Evolutionary conservation across 345 rosid species (phyloP).

Genomic region (Ceriops tagal): DNA sequence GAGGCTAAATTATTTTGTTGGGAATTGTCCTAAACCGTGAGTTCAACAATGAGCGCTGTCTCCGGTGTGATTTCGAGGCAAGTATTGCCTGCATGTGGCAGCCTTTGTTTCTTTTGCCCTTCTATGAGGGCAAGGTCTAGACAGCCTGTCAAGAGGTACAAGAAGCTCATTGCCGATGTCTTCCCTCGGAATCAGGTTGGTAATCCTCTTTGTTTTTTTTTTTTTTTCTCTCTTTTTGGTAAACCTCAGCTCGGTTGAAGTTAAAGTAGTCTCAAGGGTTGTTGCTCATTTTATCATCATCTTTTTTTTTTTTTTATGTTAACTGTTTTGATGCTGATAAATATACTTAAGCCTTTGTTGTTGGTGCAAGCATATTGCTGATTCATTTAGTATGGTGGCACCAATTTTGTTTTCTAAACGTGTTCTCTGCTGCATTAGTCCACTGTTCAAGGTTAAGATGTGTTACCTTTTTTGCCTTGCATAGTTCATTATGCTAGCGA

Average conservation of each 20-base stretch:
- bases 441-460: neutral
- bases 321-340: no score
- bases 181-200: constrained; percentile 84
- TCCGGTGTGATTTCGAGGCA: constrained; percentile 92
- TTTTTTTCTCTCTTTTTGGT: neutral
- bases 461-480: neutral
- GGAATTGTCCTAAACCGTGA: constrained; percentile 8
- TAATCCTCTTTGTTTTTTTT: neutral
- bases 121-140: constrained; percentile 86
- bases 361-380: no score
- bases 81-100: constrained; percentile 87
- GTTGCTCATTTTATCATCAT: neutral
- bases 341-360: no score
- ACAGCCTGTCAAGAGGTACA: constrained; percentile 96
- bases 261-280: neutral
- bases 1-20: constrained; percentile 4
- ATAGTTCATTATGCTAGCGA: neutral
- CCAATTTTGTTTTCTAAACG: no score
- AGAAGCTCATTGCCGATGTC: constrained; percentile 86
- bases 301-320: no score
- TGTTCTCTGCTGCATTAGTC: neutral
- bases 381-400: no score
- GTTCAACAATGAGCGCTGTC: constrained; percentile 51
- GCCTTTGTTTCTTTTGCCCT: constrained; percentile 87
- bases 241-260: neutral